Evolutionary conservation across 2,329 filamentous ascomycete genomes (phyloP), one percentile per base, ranked within the genome.

Genomic region (Fusarium verticillioides): DNA sequence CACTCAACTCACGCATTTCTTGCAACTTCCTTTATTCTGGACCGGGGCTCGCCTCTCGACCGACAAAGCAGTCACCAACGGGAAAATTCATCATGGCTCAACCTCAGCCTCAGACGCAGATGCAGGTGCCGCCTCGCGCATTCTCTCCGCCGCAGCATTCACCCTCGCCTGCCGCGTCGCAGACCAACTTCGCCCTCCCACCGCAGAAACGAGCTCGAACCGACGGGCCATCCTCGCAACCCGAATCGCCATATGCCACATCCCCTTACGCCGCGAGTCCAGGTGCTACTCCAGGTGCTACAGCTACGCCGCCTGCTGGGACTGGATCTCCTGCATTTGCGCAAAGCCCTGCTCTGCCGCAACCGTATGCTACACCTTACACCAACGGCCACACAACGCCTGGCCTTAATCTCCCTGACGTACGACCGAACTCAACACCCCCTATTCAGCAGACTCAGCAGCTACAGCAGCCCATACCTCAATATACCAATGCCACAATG

Each of bases 141-240:
- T 93, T 89, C 81, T 92, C 91, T 70, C 90, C 90, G 74, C 87
- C 88, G 36, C 91, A 89, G 64, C 87, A 87, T 54, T 87, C 88
- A 40, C 87, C 90, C 30, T 91, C 92, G 30, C 90, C 92, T 49
- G 87, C 85, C 56, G 84, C 87, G 28, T 85, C 87, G 37, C 87
- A 88, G 72, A 83, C 86, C 21, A 83, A 82, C 59, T 92, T 82
- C 76, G 79, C 82, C 67, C 88, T 92, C 54, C 93, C 93, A 54
- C 91, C 93, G 21, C 89, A 88, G 66, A 96, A 96, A 84, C 89
- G 93, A 77, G 76, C 79, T 34, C 78, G 81, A 69, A 80, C 91
- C 88, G 80, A 92, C 58, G 91, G 91, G 64, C 88, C 91, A 39
- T 83, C 87, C n/a, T 91, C 92, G 34, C 91, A 92, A 74, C 91